Base-by-base conservation (phyloP, 129 eudicot genomes). In the Apium graveolens region DNA sequence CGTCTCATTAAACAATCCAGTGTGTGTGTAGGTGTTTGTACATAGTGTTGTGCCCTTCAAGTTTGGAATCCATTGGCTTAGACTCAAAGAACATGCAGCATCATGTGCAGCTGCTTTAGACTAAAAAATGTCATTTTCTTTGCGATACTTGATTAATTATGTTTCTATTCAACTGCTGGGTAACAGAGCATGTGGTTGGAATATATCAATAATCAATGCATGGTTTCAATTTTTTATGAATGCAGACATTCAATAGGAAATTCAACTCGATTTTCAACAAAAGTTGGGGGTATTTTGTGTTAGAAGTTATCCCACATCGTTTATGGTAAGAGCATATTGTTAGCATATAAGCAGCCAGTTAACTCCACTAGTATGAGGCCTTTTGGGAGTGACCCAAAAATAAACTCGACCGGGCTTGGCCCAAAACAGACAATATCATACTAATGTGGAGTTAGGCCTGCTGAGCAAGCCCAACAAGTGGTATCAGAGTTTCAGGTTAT, bases 81-180 rank as follows among this genome's bases (percentile, higher is more conserved):
- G 46, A 38, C 76, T 71, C 6, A 24, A 38, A 71, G 76, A 39
- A 41, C 44, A 71, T 71, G 76, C 26, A 70, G 76, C 26, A 70
- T 38, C 76, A 71, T 71, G 76, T 71, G 76, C 32, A 21, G 43
- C 44, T 34, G 42, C 74, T 32, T 39, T 41, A 20, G 11, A 13
- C 41, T 70, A 18, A 21, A 17, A 31, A 31, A 34, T 38, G 21
- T 21, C 43, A 21, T n/a, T 70, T 20, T 13, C 11, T 2, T 38
- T 37, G 24, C n/a, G 24, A 11, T 69, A 37, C 74, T 70, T 8
- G 74, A 70, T 37, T 70, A 70, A 17, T 29, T 66, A 38, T 70
- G 29, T 38, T 10, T 7, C 24, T 34, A 1, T 70, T 12, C 44
- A 20, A 21, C n/a, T 20, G 43, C 5, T 29, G 41, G 41, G 12